These are phyloP conservation scores for Russula lepida DNA, from an alignment of 768 basidiomycete genomes.

Conservation along the genomic window DNA sequence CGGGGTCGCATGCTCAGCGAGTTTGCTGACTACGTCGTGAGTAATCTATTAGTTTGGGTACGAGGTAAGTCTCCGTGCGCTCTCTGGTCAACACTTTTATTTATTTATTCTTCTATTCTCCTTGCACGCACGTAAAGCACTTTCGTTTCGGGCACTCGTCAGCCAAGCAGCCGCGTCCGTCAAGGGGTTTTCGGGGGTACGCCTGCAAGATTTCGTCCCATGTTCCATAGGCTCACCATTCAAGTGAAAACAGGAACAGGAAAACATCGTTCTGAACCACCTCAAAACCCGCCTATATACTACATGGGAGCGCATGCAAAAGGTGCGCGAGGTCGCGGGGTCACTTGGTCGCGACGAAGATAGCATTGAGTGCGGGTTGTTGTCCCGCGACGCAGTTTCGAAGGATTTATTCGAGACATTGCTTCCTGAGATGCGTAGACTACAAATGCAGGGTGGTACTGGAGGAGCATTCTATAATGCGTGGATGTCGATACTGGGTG, in stretches of 20 bases:
- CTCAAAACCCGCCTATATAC: background rate
- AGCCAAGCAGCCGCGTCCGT: background rate
- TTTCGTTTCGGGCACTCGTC: background rate
- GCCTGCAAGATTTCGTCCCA: background rate
- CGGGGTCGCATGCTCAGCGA: background rate
- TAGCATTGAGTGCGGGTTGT: background rate
- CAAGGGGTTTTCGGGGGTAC: background rate
- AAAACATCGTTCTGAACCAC: fast-evolving
- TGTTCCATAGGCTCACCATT: background rate
- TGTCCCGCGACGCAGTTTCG: background rate
- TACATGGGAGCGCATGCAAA: background rate
- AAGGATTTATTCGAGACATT: background rate
- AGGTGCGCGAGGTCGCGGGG: background rate
- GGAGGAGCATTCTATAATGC: background rate
- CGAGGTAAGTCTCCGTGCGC: background rate
- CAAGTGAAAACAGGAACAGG: background rate
- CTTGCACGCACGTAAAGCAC: background rate
- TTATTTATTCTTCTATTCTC: background rate
- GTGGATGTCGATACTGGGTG: background rate
- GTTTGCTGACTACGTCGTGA: background rate
- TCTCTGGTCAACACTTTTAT: background rate
- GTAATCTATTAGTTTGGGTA: background rate
- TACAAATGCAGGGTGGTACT: background rate
- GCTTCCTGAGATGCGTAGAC: background rate
- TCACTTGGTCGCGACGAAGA: background rate